These are phyloP conservation scores for Aphanomyces stellatus DNA, from an alignment of 352 stramenopile genomes.

Conservation along the genomic window DNA sequence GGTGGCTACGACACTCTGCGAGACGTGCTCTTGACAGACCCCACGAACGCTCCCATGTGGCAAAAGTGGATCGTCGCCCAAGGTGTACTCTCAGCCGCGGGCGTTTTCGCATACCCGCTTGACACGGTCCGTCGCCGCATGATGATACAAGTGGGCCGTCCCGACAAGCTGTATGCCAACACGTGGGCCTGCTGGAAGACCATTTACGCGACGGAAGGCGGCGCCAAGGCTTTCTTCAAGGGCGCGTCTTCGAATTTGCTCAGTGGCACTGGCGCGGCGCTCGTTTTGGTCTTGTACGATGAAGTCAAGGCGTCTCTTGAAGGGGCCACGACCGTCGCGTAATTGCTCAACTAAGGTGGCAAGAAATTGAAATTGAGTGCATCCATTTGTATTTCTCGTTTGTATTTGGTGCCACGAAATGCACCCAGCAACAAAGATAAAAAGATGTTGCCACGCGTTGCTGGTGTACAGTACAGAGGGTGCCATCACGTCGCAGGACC, in stretches of 20 bases:
- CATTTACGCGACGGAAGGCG: slow-evolving; percentile 96
- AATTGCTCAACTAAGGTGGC: too few relatives aligned
- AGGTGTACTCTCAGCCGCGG: slow-evolving; percentile 83
- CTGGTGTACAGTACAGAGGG: too few relatives aligned
- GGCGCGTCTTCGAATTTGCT: slow-evolving; percentile 97
- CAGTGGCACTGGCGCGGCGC: slow-evolving; percentile 96
- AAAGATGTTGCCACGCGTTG: too few relatives aligned
- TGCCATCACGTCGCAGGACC: too few relatives aligned
- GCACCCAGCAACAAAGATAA: too few relatives aligned
- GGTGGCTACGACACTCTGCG: slow-evolving; percentile 97
- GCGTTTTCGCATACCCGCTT: slow-evolving; percentile 95
- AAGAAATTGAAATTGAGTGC: too few relatives aligned
- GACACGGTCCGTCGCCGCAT: slow-evolving; percentile 93
- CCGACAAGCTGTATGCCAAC: slow-evolving; percentile 96
- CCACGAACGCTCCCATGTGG: slow-evolving; percentile 80
- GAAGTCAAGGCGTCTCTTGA: slow-evolving; percentile 99
- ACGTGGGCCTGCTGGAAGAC: slow-evolving; percentile 96
- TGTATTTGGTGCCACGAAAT: too few relatives aligned
- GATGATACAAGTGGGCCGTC: slow-evolving; percentile 97
- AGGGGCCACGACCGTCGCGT: too few relatives aligned
- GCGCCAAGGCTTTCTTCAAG: slow-evolving; percentile 96
- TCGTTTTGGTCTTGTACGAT: slow-evolving; percentile 99
- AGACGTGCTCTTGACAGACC: slow-evolving; percentile 77
- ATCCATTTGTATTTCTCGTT: too few relatives aligned
- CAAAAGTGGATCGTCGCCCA: slow-evolving; percentile 90